Conservation (phyloP, 2,329 filamentous ascomycete species). For the Paramyrothecium sp. region DNA sequence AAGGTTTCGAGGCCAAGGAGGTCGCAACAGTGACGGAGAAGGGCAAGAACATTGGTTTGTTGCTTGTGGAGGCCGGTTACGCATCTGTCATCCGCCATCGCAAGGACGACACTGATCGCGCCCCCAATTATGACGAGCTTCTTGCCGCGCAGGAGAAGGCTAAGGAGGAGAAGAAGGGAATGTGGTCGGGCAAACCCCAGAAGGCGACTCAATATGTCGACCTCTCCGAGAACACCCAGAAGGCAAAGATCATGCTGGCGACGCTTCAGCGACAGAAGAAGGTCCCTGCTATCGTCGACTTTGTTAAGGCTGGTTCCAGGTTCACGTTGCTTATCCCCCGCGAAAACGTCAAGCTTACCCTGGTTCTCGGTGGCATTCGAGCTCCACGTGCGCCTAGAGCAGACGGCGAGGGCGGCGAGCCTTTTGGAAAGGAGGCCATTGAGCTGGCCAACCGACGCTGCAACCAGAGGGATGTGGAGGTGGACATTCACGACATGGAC, state of each 20-base stretch:
- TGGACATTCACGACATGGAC: slow-evolving; percentile 92
- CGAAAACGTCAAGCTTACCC: slow-evolving; percentile 90
- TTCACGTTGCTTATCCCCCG: slow-evolving; percentile 91
- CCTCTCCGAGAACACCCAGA: slow-evolving; percentile 88
- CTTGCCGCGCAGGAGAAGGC: slow-evolving; percentile 78
- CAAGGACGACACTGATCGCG: slow-evolving; percentile 90
- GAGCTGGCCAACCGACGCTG: slow-evolving; percentile 86
- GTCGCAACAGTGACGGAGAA: slow-evolving; percentile 84
- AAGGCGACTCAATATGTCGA: slow-evolving; percentile 82
- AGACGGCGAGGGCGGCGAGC: slow-evolving; percentile 78
- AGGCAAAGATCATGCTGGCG: slow-evolving; percentile 90
- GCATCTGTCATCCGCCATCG: slow-evolving; percentile 92
- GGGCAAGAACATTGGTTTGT: slow-evolving; percentile 82
- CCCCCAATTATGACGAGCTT: slow-evolving; percentile 89
- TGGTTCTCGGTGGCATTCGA: slow-evolving; percentile 90
- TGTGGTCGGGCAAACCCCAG: slow-evolving; percentile 89
- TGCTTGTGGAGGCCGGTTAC: slow-evolving; percentile 89
- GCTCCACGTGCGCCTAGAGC: slow-evolving; percentile 80
- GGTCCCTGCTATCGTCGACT: slow-evolving; percentile 91
- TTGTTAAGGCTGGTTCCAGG: slow-evolving; percentile 93
- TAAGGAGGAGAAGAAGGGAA: slow-evolving; percentile 85
- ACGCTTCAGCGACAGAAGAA: slow-evolving; percentile 88
- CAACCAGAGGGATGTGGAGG: slow-evolving; percentile 93
- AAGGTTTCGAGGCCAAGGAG: slow-evolving; percentile 91
- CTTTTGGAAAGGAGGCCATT: slow-evolving; percentile 91